Conservation (phyloP, 352 stramenopile genomes). For the Phytopythium vexans region DNA sequence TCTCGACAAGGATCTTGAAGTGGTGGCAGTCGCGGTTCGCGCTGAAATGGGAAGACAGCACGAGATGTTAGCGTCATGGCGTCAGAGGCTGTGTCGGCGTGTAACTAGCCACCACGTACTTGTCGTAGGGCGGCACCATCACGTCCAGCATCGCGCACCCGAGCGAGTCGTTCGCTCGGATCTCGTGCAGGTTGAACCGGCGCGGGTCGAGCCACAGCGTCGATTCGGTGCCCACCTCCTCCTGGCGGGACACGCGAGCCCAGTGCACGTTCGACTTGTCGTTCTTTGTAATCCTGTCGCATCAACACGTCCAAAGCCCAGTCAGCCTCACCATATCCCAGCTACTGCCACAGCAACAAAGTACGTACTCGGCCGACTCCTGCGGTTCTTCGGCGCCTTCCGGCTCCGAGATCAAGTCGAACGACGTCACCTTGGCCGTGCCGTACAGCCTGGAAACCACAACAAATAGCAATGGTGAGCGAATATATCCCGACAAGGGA, state of each 20-base stretch:
- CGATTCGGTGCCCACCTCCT: slow-evolving; percentile 45
- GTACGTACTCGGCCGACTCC: slow-evolving; percentile 4
- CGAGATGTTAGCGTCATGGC: not conserved
- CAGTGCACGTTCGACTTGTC: slow-evolving; percentile 47
- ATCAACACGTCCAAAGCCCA: not conserved
- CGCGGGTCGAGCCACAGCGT: slow-evolving; percentile 83
- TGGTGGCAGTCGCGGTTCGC: slow-evolving; percentile 77
- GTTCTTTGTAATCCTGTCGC: slow-evolving; percentile 25
- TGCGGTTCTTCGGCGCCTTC: slow-evolving; percentile 19
- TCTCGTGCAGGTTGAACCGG: slow-evolving; percentile 81
- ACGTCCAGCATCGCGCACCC: slow-evolving; percentile 79
- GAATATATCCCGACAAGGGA: not conserved
- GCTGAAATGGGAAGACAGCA: slow-evolving; percentile 22
- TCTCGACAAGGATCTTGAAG: slow-evolving; percentile 65
- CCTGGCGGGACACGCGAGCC: slow-evolving; percentile 59
- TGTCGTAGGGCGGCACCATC: slow-evolving; percentile 87
- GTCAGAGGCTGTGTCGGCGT: not conserved
- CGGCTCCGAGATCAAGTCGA: slow-evolving; percentile 58
- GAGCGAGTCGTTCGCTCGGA: slow-evolving; percentile 64
- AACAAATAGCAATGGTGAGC: not conserved
- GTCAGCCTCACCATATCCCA: not conserved
- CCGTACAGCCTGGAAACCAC: slow-evolving; percentile 55
- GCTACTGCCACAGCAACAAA: no score
- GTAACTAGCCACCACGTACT: slow-evolving; percentile 30
- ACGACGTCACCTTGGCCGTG: slow-evolving; percentile 66